Conservation (phyloP, 768 basidiomycete genomes). For the Trametes cinnabarina region DNA sequence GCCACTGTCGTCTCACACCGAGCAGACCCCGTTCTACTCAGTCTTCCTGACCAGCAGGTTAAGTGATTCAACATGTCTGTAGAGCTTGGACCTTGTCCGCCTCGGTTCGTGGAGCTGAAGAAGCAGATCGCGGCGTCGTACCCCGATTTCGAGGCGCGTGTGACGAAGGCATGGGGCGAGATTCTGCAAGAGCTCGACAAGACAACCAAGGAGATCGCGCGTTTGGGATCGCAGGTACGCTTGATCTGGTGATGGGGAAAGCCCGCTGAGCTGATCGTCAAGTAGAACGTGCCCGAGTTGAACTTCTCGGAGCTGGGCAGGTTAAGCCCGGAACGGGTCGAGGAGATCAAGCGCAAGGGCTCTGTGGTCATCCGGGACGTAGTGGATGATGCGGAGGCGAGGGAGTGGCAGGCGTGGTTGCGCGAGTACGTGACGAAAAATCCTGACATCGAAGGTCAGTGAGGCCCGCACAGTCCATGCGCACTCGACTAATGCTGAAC, state of each 20-base stretch:
- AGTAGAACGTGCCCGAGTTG: slow-evolving; percentile 61
- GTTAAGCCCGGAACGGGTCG: slow-evolving; percentile 45
- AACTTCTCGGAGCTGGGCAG: slow-evolving; percentile 51
- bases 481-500: not conserved
- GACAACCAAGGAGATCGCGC: slow-evolving; percentile 43
- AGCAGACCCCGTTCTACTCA: not conserved
- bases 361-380: slow-evolving; percentile 61
- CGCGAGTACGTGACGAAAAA: slow-evolving; percentile 57
- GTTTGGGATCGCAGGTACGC: slow-evolving; percentile 47
- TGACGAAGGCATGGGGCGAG: slow-evolving; percentile 57
- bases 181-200: slow-evolving; percentile 50
- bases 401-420: slow-evolving; percentile 55
- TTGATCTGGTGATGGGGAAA: not conserved
- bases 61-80: slow-evolving; percentile 10
- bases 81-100: slow-evolving; percentile 35
- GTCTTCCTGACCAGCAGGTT: not conserved
- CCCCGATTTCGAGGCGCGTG: slow-evolving; percentile 49
- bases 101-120: slow-evolving; percentile 59
- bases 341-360: slow-evolving; percentile 52
- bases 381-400: slow-evolving; percentile 54
- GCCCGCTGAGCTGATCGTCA: not conserved
- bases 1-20: not conserved
- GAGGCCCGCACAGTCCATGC: no score
- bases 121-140: slow-evolving; percentile 50
- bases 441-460: slow-evolving; percentile 51